Base-by-base conservation (phyloP, 768 basidiomycete species). In the Pleurotus citrinopileatus region DNA sequence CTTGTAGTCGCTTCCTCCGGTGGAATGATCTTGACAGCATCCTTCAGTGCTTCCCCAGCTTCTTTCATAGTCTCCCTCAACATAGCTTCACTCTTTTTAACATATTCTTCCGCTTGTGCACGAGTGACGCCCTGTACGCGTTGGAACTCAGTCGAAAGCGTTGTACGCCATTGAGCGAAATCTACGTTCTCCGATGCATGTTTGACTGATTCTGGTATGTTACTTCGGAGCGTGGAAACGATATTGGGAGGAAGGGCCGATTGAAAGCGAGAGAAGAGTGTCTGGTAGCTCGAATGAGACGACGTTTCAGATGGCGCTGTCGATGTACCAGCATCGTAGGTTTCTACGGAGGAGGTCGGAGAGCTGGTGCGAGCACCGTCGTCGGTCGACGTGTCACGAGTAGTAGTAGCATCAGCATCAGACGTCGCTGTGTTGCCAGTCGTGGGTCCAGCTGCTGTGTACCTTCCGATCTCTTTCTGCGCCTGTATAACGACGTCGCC, bases 21-120 rank as follows among this genome's bases (percentile, higher is more conserved):
- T 0, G 94, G 95, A 12, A 98, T 76, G 47, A 97, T 88, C 67
- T 94, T 95, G 61, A 98, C 92, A 9, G 91, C 93, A 46, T 98
- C 94, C 50, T 79, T 84, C 8, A 95, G 72, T 13, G 87, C 86
- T 58, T 89, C 93, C 54, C 89, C 81, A 5, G 90, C 89, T 62
- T 91, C 91, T 61, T 83, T 87, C 61, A 91, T 78, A 2, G 84
- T 89, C 55, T 86, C 87, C 36, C 81, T 75, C 26, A 88, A 65
- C 28, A 87, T 63, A 6, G 67, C 75, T 59, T 88, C 86, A 65
- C 86, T 86, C 73, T 84, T 87, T 61, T 86, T 83, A 26, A 88
- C 81, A 64, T 93, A 93, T 60, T 90, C 92, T 66, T 92, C 93
- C 4, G 91, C 91, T 57, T 88, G 87, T 3, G 83, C 73, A n/a